Conservation (phyloP, 176 grass and related monocot species). For the Cenchrus purpureus region DNA sequence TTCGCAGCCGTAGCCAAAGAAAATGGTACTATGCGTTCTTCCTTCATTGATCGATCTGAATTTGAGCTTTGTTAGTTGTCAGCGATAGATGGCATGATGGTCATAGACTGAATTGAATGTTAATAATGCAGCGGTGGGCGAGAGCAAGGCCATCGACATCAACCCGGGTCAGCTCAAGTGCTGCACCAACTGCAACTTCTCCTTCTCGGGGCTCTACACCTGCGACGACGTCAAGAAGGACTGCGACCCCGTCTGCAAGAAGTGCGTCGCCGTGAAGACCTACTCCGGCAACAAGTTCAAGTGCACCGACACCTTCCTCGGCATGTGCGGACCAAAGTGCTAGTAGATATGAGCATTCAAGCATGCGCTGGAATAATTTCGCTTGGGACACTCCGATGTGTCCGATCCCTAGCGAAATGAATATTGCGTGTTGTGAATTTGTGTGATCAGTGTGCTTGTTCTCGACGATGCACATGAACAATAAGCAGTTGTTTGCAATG, state of each 20-base stretch:
- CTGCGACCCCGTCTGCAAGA: conserved; percentile 41
- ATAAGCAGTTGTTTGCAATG: conserved; percentile 22
- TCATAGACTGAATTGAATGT: not conserved
- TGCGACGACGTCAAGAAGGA: conserved; percentile 29
- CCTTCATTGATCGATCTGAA: not conserved
- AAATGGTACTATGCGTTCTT: not conserved
- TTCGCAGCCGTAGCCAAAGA: conserved; percentile 34
- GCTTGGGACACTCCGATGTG: too few relatives aligned
- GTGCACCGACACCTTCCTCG: conserved; percentile 50
- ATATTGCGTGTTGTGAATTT: not conserved
- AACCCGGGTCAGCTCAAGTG: conserved; percentile 41
- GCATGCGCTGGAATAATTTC: too few relatives aligned
- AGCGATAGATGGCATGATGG: not conserved
- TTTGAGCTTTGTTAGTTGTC: too few relatives aligned
- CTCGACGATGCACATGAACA: conserved; percentile 8
- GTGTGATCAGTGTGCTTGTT: not conserved
- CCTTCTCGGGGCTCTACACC: conserved; percentile 54
- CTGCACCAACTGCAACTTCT: conserved; percentile 45
- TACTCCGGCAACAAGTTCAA: not conserved
- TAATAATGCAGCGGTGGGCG: conserved; percentile 22
- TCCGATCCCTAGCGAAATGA: not conserved
- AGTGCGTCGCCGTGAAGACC: conserved; percentile 15
- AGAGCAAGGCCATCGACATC: conserved; percentile 41
- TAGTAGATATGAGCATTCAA: not conserved
- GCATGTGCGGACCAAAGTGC: conserved; percentile 25